Evolutionary conservation across 345 rosid species (phyloP).

Genomic region (Sisymbrium altissimum): DNA sequence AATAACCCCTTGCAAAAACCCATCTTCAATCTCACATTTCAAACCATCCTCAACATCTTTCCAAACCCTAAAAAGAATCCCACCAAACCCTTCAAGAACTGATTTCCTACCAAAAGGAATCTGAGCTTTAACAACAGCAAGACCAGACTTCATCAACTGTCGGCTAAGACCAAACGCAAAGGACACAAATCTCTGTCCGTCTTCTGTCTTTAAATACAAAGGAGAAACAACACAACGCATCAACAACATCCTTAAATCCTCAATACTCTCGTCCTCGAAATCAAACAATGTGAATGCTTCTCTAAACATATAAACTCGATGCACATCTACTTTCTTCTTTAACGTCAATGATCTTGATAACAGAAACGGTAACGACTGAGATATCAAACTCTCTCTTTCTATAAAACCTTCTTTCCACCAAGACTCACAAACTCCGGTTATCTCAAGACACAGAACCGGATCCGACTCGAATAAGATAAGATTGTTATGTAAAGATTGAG

Average conservation of each 20-base stretch:
- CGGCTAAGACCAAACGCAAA: conserved; percentile 70
- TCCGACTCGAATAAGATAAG: conserved; percentile 70
- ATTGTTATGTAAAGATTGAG: conserved; percentile 60
- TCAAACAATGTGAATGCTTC: conserved; percentile 77
- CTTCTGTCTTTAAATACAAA: conserved; percentile 69
- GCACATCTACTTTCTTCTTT: conserved; percentile 85
- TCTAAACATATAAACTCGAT: conserved; percentile 64
- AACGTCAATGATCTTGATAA: conserved; percentile 69
- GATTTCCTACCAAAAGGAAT: conserved; percentile 85
- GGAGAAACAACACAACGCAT: conserved; percentile 83
- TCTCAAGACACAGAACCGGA: conserved; percentile 50
- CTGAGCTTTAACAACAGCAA: conserved; percentile 85
- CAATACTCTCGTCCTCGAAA: conserved; percentile 85
- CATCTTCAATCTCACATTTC: conserved; percentile 67
- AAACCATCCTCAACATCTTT: conserved; percentile 53
- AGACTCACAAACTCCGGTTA: conserved; percentile 67
- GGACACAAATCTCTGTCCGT: conserved; percentile 72
- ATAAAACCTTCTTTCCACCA: conserved; percentile 73
- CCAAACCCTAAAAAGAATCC: conserved; percentile 78
- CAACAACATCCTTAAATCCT: conserved; percentile 67
- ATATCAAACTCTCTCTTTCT: conserved; percentile 59
- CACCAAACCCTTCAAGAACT: conserved; percentile 83
- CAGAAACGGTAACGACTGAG: conserved; percentile 76
- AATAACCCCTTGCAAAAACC: conserved; percentile 64
- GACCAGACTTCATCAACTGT: conserved; percentile 69